Conservation (phyloP, 108 stramenopile species). For the Skeletonema marinoi region DNA sequence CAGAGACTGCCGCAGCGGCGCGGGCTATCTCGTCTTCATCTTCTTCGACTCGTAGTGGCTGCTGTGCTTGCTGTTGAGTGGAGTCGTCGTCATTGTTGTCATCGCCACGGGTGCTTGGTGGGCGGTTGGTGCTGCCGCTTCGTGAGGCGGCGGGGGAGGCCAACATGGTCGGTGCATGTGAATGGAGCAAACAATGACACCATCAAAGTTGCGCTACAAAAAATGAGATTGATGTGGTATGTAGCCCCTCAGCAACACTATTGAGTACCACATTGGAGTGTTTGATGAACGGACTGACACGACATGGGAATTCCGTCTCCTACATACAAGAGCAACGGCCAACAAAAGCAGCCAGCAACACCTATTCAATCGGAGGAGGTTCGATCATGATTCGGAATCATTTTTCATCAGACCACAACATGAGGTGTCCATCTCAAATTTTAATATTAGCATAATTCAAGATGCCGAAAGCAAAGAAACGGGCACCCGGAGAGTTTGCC, state of each 20-base stretch:
- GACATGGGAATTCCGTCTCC: no score
- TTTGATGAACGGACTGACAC: no score
- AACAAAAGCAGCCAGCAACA: no score
- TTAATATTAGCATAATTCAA: background rate
- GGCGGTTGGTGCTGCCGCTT: background rate
- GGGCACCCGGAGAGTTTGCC: conserved; percentile 13
- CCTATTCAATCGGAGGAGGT: no score
- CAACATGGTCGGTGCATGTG: background rate
- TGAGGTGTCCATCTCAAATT: background rate
- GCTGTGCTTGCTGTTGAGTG: background rate
- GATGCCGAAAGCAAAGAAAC: background rate
- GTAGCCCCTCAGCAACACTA: no score
- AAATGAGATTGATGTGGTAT: no score
- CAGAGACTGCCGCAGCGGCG: background rate
- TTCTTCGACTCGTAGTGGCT: background rate
- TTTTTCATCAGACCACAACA: background rate
- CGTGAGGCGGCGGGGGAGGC: background rate
- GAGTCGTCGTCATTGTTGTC: background rate
- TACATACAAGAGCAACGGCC: no score
- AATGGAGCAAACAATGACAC: background rate
- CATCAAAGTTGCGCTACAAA: no score
- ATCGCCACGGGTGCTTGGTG: background rate
- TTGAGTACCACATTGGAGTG: no score
- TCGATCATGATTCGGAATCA: no score
- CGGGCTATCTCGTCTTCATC: background rate